Base-by-base conservation (phyloP, 805 yeast genomes). In the Kodamaea laetipori region DNA sequence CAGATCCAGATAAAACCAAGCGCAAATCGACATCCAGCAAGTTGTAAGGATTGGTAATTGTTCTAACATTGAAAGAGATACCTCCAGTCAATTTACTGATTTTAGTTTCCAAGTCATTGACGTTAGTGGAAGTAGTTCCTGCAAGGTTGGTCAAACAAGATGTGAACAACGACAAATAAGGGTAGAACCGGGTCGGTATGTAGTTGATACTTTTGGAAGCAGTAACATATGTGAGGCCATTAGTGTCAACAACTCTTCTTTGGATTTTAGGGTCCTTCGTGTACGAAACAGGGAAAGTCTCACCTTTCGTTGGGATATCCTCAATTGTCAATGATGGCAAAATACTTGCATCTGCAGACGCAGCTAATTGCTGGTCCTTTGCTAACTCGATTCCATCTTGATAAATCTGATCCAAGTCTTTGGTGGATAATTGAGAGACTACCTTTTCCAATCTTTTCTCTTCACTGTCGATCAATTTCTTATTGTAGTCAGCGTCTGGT, bases 81-180 rank as follows among this genome's bases (percentile, higher is more conserved):
- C 97, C 97, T 18, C 98, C 98, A 0, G 98, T 90, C 44, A 76
- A 73, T 39, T 83, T 69, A 57, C 84, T 87, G 52, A 94, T 90
- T 35, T 82, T 81, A 52, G 90, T 90, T 57, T 92, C 98, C 45
- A 94, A 75, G 27, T 82, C 84, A 16, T 88, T 86, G 77, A 87
- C 87, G 0, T 84, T 60, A 46, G 84, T 81, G 6, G 63, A 56
- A 6, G 69, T 60, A 1, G 99, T 92, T n/a, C 99, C 99, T 0
- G 75, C 74, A 49, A 94, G 71, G 58, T 83, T 88, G 3, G 95
- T 85, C 47, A 94, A 68, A 37, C 95, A 84, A 21, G 83, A 85
- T 7, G 84, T 71, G 65, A 86, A 94, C 35, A 94, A 61, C 0
- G 96, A 86, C 47, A 94, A 60, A 51, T 78, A 90, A 27, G 84